Conservation (phyloP, 768 basidiomycete genomes). For the Tremella mesenterica region DNA sequence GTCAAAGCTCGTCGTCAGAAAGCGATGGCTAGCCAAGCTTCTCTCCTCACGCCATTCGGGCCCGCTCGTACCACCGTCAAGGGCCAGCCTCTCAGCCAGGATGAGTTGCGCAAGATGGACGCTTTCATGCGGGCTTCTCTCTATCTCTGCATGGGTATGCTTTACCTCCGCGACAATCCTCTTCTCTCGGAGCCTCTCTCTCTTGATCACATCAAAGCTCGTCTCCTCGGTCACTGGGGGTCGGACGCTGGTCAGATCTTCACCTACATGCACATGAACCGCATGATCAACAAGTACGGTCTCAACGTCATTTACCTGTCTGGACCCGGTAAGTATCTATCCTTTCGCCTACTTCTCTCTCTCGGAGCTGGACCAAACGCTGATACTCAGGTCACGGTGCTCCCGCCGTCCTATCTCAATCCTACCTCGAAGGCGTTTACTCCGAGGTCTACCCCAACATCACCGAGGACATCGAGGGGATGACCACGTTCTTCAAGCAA, state of each 20-base stretch:
- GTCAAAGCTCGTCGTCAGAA: too few relatives aligned
- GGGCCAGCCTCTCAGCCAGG: conserved; percentile 21
- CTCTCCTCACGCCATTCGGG: conserved; percentile 23
- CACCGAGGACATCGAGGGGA: conserved; percentile 26
- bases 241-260: conserved; percentile 58
- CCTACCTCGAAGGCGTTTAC: conserved; percentile 69
- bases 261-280: conserved; percentile 60
- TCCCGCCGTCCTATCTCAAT: conserved; percentile 69
- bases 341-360: neutral
- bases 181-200: conserved; percentile 37
- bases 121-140: conserved; percentile 36
- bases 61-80: conserved; percentile 30
- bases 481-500: conserved; percentile 54
- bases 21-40: too few relatives aligned
- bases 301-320: conserved; percentile 67
- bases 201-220: conserved; percentile 65
- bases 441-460: conserved; percentile 39
- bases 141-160: conserved; percentile 42
- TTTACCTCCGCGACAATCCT: conserved; percentile 21
- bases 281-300: conserved; percentile 39
- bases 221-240: conserved; percentile 76
- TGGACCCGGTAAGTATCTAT: conserved; percentile 48
- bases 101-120: conserved; percentile 36
- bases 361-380: neutral
- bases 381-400: conserved; percentile 60